Conservation (phyloP, 2,329 filamentous ascomycete species). For the Aspergillus aculeatus region DNA sequence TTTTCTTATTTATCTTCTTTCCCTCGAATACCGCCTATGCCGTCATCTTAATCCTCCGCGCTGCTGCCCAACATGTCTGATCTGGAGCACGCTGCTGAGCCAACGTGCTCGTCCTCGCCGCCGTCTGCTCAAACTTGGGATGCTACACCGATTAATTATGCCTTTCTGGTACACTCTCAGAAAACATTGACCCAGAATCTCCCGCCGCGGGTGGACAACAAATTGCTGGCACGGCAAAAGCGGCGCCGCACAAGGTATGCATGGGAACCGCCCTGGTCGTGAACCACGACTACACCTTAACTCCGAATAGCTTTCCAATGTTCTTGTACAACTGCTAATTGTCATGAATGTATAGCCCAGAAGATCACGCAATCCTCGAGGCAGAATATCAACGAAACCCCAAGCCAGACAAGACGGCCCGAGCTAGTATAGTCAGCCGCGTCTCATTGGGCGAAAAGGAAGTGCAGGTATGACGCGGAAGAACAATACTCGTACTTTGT, state of each 20-base stretch:
- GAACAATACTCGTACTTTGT: slow-evolving; percentile 16
- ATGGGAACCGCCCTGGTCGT: slow-evolving; percentile 13
- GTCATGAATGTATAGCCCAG: slow-evolving; percentile 56
- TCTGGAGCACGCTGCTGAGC: slow-evolving; percentile 30
- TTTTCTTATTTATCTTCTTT: slow-evolving; percentile 9
- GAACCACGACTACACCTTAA: neutral
- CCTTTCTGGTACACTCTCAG: slow-evolving; percentile 61
- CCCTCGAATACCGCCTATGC: slow-evolving; percentile 13
- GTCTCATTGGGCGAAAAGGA: slow-evolving; percentile 93
- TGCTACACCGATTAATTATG: slow-evolving; percentile 43
- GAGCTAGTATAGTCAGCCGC: slow-evolving; percentile 77
- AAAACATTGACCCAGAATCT: slow-evolving; percentile 56
- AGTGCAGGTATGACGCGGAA: slow-evolving; percentile 70
- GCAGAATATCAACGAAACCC: slow-evolving; percentile 79
- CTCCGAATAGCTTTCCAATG: neutral
- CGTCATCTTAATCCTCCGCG: slow-evolving; percentile 19
- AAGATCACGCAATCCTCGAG: slow-evolving; percentile 87
- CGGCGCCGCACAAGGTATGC: slow-evolving; percentile 60
- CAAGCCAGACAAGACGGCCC: slow-evolving; percentile 87
- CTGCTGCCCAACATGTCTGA: slow-evolving; percentile 34
- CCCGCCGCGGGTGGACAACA: slow-evolving; percentile 59
- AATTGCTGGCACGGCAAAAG: slow-evolving; percentile 60
- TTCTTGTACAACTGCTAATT: neutral
- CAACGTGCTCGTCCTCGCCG: slow-evolving; percentile 35
- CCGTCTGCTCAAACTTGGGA: slow-evolving; percentile 34